Evolutionary conservation across 257 asterid genomes (phyloP), one percentile per base, ranked within the genome.

Genomic region (Ocimum tenuiflorum): DNA sequence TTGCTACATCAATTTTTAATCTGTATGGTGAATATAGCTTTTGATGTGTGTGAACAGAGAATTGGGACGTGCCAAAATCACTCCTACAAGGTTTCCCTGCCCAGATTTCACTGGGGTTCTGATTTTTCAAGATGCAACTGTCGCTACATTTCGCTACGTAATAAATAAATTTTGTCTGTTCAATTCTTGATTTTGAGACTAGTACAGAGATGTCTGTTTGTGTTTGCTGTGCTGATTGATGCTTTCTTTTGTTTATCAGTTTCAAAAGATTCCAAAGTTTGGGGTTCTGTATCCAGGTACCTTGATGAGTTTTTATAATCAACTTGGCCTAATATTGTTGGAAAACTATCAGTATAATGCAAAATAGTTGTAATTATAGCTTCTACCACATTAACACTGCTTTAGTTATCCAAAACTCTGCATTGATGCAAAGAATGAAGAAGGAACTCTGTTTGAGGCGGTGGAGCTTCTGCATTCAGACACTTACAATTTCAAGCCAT

Each of bases 91-190:
- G 73, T 82, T 12, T 75, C 83, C 47, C 73, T 80, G 23, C 58
- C 73, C 38, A 71, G 75, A 39, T 72, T 79, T 56, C 63, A 71
- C 66, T 73, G 79, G 81, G 72, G 17, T 72, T 46, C 88, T 27
- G 72, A 61, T 23, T 76, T 79, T 63, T 62, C 82, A 1, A 78
- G 79, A 74, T 63, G 67, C 70, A 63, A 78, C 62, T 56, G 64
- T 73, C 94, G 88, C 8, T 88, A 86, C 48, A 71, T 75, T 42
- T 75, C 69, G 8, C 85, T 75, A 0, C 77, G 92, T 85, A 85
- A 71, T 7, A 3, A 33, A 1, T 15, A 15, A 4, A 35, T 2
- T 52, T 15, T 59, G 17, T 9, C 6, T 33, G 3, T 24, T 63
- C 42, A 3, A 39, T 19, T 61, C 31, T 10, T 14, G n/a, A 13